Base-by-base conservation (phyloP, 306 rosid species). In the Cucumis cinereus region DNA sequence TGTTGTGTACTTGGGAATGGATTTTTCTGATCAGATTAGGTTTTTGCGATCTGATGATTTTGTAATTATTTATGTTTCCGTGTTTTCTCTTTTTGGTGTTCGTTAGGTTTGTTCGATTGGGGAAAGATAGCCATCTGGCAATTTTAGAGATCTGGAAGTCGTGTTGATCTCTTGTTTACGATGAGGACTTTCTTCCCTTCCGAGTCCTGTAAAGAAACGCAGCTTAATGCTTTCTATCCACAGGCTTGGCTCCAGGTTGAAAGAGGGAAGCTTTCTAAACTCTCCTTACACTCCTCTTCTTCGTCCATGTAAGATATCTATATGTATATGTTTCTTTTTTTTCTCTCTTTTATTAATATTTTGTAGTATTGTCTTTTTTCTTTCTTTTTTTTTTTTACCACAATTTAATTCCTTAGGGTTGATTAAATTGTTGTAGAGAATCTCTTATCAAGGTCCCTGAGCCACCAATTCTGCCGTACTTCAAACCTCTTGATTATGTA, bases 211-310 rank as follows among this genome's bases (percentile, higher is more conserved):
- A 93, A 89, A 88, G 97, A 88, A 53, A 79, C 82, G 11, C 95
- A 88, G 76, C 86, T 85, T 45, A 90, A 87, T 89, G 90, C 91
- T 81, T 78, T 89, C 38, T 89, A 88, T 85, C 96, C 98, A 17
- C 93, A 90, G 84, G 86, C 98, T 57, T 93, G 98, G 95, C 98
- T 93, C 57, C 98, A 93, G 75, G 98, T 93, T 83, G 98, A 93
- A 83, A 89, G 98, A 81, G 98, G 97, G 80, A 90, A 93, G 84
- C 86, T 85, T 76, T 74, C 90, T 60, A 89, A 93, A 80, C 79
- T 86, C 63, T 78, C 98, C 17, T 83, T 90, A 33, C 83, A 82
- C 74, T 79, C 85, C 64, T 84, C 93, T 43, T 86, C 90, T 78
- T 66, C 98, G 30, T 90, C 98, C 59, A 89, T 93, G 98, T 93